Base-by-base conservation (phyloP, 768 basidiomycete genomes). In the Suillus placidus region DNA sequence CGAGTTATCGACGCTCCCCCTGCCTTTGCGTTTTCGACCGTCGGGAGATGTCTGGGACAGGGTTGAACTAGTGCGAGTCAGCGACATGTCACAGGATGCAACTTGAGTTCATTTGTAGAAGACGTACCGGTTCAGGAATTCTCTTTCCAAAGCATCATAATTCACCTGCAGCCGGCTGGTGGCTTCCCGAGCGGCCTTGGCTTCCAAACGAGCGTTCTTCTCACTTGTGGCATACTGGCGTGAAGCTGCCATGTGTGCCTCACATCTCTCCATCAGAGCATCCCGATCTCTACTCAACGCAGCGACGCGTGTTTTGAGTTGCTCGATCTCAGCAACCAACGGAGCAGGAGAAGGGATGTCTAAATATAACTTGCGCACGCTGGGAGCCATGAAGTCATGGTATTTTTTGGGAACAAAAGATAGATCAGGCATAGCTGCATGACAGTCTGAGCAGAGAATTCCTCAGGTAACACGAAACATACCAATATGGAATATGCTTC, bases 401-500 rank as follows among this genome's bases (percentile, higher is more conserved):
- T 89, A 81, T 67, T 88, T 83, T n/a, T 79, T 71, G 18, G 89
- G 88, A 3, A 89, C 79, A 32, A 82, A 76, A 35, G 77, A 70
- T 7, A 84, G 75, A 68, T 90, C 85, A 77, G 77, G 71, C 70
- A 80, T 68, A 71, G 85, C 89, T 79, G 64, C 26, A 40, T 32
- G 16, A 60, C 8, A 42, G 40, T 60, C 18, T 60, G 18, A 60
- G 40, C 58, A 42, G 18, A 42, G 18, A 56, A n/a, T 30, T 61
- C 18, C 57, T 64, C 16, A 68, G 55, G n/a, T 2, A 32, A 20
- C 23, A 8, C 13, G 8, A 42, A 10, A 65, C 78, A 74, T 71
- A 90, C 89, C 79, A 69, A 87, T 82, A 65, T 81, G 81, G 69
- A 87, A 91, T 43, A 81, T 71, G 26, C 80, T 74, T 34, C 85